phyloP scores from a whole-genome alignment of 441 rosid genomes.

The Gossypium laxum region DNA sequence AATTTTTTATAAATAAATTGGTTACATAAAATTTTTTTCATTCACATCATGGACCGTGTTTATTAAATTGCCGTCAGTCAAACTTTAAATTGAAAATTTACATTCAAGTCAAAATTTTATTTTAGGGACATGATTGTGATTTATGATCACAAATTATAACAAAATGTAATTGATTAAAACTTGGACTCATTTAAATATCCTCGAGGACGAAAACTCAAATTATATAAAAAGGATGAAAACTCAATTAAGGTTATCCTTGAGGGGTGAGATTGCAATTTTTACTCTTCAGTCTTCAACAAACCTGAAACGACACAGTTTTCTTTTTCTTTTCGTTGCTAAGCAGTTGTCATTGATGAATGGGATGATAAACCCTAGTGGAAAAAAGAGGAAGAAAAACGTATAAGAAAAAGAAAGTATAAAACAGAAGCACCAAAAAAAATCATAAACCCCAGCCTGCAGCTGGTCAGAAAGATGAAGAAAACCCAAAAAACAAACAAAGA shows the following conservation, averaged over 20 bases:
- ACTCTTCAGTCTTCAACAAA: no score
- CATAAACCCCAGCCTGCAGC: not conserved
- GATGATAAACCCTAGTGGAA: slow-evolving; percentile 3
- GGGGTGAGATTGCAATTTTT: not conserved
- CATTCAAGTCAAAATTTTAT: no score
- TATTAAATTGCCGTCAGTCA: no score
- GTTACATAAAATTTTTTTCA: no score
- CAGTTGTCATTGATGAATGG: not conserved
- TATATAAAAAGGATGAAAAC: no score
- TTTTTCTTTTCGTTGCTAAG: no score
- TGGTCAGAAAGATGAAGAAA: not conserved
- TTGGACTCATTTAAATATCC: not conserved
- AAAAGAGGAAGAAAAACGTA: not conserved
- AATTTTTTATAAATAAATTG: no score
- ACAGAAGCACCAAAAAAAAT: not conserved
- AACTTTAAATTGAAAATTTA: no score
- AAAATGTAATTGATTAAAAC: not conserved
- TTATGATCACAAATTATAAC: not conserved
- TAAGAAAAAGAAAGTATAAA: not conserved
- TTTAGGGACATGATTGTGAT: no score
- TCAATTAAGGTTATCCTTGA: not conserved
- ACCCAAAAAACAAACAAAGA: not conserved
- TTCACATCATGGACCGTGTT: no score
- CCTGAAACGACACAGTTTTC: no score
- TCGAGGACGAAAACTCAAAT: not conserved